A percentile compares a stretch with the other conserved stretches of the same genome.
Evolutionary conservation across 495 filamentous ascomycete species (phyloP).

Genomic region (Pseudevernia furfuracea): DNA sequence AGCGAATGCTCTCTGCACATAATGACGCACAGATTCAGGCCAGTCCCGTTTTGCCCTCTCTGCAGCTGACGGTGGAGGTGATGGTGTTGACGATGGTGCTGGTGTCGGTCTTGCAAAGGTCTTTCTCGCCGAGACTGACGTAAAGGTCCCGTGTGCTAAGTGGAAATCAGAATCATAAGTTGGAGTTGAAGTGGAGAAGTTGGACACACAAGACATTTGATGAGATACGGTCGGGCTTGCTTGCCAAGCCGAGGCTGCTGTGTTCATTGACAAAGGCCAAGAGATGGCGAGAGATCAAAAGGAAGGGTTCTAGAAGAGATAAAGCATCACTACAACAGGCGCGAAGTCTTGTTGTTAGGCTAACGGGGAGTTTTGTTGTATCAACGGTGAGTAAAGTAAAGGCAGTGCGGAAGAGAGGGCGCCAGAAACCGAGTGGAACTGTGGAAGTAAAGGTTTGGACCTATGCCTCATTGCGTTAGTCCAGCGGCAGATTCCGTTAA

Average conservation of each 20-base stretch:
- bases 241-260: conserved; percentile 9
- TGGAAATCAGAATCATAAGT: conserved; percentile 3
- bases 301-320: background rate
- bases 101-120: conserved; percentile 29
- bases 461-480: conserved; percentile 5
- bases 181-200: conserved; percentile 3
- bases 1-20: conserved; percentile 79
- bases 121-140: conserved; percentile 31
- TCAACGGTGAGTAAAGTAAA: background rate
- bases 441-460: background rate
- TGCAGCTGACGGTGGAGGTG: conserved; percentile 25
- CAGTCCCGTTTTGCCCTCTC: conserved; percentile 56
- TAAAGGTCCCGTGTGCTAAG: conserved; percentile 23
- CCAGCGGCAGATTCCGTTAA: conserved; percentile 1
- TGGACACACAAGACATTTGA: conserved; percentile 16
- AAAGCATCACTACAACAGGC: background rate
- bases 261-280: conserved; percentile 9
- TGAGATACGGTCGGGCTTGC: conserved; percentile 6
- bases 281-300: background rate
- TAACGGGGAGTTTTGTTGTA: background rate
- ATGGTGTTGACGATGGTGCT: conserved; percentile 18
- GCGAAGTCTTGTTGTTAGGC: background rate
- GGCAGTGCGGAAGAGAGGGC: background rate
- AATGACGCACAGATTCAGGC: conserved; percentile 66
- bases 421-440: background rate